phyloP scores from a whole-genome alignment of 805 yeast species.

The Candida sphagnicola region DNA sequence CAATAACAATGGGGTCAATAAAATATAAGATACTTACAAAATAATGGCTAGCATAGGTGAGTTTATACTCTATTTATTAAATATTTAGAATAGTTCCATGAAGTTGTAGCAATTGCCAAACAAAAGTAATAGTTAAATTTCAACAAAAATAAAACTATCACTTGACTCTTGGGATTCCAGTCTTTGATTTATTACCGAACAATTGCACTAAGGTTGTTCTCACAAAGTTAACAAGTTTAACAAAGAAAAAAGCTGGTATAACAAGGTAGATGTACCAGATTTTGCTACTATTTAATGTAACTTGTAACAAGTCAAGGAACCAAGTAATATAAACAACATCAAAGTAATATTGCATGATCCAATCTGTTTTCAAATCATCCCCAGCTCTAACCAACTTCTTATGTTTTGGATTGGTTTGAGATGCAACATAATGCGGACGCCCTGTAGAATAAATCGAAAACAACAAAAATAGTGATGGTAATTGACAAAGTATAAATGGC shows the following conservation, averaged over 20 bases:
- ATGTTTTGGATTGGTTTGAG: constrained; percentile 2
- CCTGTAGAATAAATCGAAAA: constrained; percentile 17
- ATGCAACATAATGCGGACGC: not conserved
- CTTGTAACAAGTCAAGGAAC: constrained; percentile 50
- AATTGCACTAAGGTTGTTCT: not conserved
- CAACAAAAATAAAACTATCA: too few relatives aligned
- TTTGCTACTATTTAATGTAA: constrained; percentile 50
- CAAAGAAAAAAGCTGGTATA: constrained; percentile 51
- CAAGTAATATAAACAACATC: constrained; percentile 67
- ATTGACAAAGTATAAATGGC: constrained; percentile 24
- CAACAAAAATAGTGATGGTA: not conserved
- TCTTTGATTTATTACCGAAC: not conserved
- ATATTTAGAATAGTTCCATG: too few relatives aligned
- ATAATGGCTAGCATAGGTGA: too few relatives aligned
- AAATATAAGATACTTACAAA: too few relatives aligned
- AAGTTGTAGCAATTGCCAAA: too few relatives aligned
- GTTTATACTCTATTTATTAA: too few relatives aligned
- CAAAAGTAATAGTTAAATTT: too few relatives aligned
- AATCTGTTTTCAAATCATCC: constrained; percentile 50
- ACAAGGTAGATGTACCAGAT: constrained; percentile 55
- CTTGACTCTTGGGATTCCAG: not conserved
- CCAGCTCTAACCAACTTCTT: constrained; percentile 49
- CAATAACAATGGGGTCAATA: too few relatives aligned
- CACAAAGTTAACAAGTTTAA: constrained; percentile 30
- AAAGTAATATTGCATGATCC: constrained; percentile 69